Base-by-base conservation (phyloP, 106 monocot species). In the Agapanthus africanus region DNA sequence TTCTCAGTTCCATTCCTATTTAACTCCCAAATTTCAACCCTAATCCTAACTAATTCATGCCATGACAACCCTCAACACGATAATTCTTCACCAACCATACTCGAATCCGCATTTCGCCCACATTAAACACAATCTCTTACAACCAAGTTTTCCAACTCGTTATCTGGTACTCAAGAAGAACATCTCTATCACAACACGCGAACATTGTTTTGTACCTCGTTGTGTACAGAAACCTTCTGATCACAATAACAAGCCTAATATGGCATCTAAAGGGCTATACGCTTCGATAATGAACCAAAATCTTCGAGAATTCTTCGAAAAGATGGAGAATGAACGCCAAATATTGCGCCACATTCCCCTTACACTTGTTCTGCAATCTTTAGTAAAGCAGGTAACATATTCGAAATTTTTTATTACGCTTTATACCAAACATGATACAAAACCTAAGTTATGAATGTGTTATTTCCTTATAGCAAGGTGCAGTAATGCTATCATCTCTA, bases 121-220 rank as follows among this genome's bases (percentile, higher is more conserved):
- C 21, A 37, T 19, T 26, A 63, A 33, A 63, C 15, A 13, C 36
- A 22, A 63, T 63, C 7, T 63, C 18, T 27, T 35, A 16, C 62
- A 3, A 34, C 36, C 23, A 22, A 63, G 35, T 3, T 1, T 23
- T 14, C 3, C 16, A 44, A 14, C 16, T 11, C 44, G 1, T 9
- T 16, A 44, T 44, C 44, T n/a, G n/a, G n/a, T 16, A 44, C 13
- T 59, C 57, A 59, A 59, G 30, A 59, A 59, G 57, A 26, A 59
- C 27, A 31, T 54, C 28, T 33, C 15, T 33, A 61, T 22, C 3
- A 61, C 8, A 31, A 61, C 1, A 61, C 60, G 9, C 15, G 18
- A 61, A 0, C 33, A 13, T 10, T 34, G 36, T 2, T 37, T 63
- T 11, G 62, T 63, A 7, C 19, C 62, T 15, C 36, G 34, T 28